A percentile compares a stretch with the other conserved stretches of the same genome.
Conservation (phyloP, 352 stramenopile genomes). For the Globisporangium cystogenes region DNA sequence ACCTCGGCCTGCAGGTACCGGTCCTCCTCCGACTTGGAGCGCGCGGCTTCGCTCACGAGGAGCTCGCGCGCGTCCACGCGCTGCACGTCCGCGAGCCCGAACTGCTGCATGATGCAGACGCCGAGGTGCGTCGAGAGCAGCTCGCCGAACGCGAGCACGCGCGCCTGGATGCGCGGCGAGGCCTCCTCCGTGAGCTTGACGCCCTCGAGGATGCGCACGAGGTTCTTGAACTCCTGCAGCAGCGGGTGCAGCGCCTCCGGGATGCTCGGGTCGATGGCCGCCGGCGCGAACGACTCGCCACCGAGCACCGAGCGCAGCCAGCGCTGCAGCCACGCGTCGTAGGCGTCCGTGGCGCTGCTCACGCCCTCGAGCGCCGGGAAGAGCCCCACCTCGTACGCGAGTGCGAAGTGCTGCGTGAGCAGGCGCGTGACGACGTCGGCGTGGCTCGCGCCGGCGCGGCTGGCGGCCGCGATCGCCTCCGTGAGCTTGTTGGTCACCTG, state of each 20-base stretch:
- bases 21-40: conserved; percentile 73
- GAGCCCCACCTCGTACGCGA: conserved; percentile 66
- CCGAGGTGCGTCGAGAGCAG: conserved; percentile 82
- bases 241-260: conserved; percentile 49
- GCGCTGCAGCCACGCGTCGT: conserved; percentile 51
- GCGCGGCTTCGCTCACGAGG: conserved; percentile 54
- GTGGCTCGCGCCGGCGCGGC: conserved; percentile 31
- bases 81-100: conserved; percentile 46
- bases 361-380: conserved; percentile 31
- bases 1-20: conserved; percentile 75
- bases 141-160: conserved; percentile 82
- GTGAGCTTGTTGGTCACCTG: conserved; percentile 88
- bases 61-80: conserved; percentile 74
- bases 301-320: conserved; percentile 54
- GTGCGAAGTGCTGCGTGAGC: conserved; percentile 59
- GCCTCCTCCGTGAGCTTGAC: conserved; percentile 86
- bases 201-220: conserved; percentile 78
- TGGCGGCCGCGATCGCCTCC: conserved; percentile 41
- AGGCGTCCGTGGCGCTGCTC: conserved; percentile 29
- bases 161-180: conserved; percentile 79
- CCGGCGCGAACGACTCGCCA: conserved; percentile 43
- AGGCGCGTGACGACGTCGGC: conserved; percentile 39
- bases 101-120: conserved; percentile 62
- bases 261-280: conserved; percentile 35
- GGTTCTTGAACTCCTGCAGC: conserved; percentile 74